A percentile compares a stretch with the other conserved stretches of the same genome.
Conservation (phyloP, 2,329 filamentous ascomycete species). For the Monilinia fructigena region DNA sequence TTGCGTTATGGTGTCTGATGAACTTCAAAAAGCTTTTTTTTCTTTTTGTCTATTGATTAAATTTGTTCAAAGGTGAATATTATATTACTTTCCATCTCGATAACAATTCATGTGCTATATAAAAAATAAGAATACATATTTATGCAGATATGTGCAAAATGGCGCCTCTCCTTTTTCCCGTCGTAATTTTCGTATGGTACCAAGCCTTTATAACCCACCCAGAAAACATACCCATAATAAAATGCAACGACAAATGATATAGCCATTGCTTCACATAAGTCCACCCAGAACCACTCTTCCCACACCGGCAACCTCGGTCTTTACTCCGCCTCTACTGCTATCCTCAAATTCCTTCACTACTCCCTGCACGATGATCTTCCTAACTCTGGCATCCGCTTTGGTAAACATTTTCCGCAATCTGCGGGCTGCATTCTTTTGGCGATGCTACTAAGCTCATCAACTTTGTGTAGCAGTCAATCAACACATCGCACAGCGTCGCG, state of each 20-base stretch:
- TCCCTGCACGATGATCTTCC: slow-evolving; percentile 85
- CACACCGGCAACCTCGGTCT: slow-evolving; percentile 78
- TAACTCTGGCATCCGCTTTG: slow-evolving; percentile 81
- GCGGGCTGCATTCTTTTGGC: slow-evolving; percentile 67
- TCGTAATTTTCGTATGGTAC: slow-evolving; percentile 18
- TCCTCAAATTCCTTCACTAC: slow-evolving; percentile 94
- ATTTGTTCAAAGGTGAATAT: not conserved
- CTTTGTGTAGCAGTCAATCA: slow-evolving; percentile 87
- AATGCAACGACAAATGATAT: slow-evolving; percentile 24
- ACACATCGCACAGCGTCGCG: slow-evolving; percentile 87
- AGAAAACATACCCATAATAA: slow-evolving; percentile 7
- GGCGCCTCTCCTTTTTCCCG: not conserved
- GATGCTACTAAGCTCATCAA: slow-evolving; percentile 74
- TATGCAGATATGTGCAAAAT: slow-evolving; percentile 18
- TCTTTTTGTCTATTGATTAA: not conserved
- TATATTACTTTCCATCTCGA: not conserved
- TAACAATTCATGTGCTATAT: not conserved
- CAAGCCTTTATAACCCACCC: slow-evolving; percentile 17
- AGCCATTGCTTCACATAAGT: slow-evolving; percentile 56
- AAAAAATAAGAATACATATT: not conserved
- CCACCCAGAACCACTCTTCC: slow-evolving; percentile 88
- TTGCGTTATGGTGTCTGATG: slow-evolving; percentile 53
- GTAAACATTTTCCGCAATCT: slow-evolving; percentile 78
- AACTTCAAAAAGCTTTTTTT: slow-evolving; percentile 33
- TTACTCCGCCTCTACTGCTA: slow-evolving; percentile 70